These are phyloP conservation scores for Phytophthora hybrid DNA, from an alignment of 352 stramenopile species.

Conservation along the genomic window DNA sequence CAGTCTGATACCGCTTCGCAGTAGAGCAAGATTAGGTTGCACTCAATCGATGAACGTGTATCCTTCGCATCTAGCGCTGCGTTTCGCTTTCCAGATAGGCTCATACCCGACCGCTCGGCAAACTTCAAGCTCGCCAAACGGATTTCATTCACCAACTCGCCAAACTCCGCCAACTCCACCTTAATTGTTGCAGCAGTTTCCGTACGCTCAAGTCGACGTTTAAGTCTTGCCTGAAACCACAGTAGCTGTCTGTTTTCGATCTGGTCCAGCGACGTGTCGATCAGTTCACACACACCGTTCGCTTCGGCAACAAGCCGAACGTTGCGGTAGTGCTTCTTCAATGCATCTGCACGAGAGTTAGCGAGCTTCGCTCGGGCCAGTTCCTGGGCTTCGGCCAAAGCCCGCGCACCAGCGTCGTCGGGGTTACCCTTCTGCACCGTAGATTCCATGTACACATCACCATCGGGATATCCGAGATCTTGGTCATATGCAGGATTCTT, in stretches of 20 bases:
- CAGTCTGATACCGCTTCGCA: constrained; percentile 78
- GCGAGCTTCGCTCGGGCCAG: constrained; percentile 68
- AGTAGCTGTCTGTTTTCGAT: constrained; percentile 74
- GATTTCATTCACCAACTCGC: constrained; percentile 83
- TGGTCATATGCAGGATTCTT: constrained; percentile 72
- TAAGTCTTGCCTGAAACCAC: constrained; percentile 83
- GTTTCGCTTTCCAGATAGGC: constrained; percentile 83
- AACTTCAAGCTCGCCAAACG: constrained; percentile 82
- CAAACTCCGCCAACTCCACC: constrained; percentile 84
- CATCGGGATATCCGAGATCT: constrained; percentile 85
- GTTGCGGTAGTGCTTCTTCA: constrained; percentile 92
- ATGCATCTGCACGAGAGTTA: constrained; percentile 75
- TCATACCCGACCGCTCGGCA: constrained; percentile 88
- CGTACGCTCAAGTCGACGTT: constrained; percentile 73
- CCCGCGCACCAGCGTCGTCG: constrained; percentile 76
- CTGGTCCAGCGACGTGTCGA: constrained; percentile 79
- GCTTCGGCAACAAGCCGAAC: constrained; percentile 82
- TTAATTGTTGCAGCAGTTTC: constrained; percentile 90
- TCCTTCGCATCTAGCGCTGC: constrained; percentile 71
- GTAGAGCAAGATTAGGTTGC: constrained; percentile 62
- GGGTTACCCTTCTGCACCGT: constrained; percentile 70
- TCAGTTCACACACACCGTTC: constrained; percentile 79
- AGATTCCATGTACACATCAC: constrained; percentile 82
- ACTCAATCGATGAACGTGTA: constrained; percentile 82
- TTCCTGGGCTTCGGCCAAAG: constrained; percentile 73